Evolutionary conservation across 208 protist species (phyloP), one percentile per base, ranked within the genome.

Genomic region (Phytomonas sp.): DNA sequence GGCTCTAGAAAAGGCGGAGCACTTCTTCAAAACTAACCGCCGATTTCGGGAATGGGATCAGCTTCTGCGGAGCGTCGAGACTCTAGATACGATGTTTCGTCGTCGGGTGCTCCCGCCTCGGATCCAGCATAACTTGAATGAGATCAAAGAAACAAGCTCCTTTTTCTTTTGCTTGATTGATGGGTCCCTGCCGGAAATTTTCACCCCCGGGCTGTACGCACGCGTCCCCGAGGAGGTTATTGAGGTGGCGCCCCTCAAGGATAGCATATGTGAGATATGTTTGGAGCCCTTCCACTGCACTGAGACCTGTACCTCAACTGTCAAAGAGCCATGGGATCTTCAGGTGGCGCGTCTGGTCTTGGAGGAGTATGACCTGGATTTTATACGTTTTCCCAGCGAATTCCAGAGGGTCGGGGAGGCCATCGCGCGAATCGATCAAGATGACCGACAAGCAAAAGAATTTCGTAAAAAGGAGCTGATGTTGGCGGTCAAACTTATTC

Each of bases 81-180:
- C 88, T 62, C 77, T 94, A 10, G 89, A 94, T 65, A 33, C 68
- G 37, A 77, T 80, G 33, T 91, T 89, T 70, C 89, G 89, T 31
- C 84, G 87, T 29, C 79, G 78, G 40, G 68, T 72, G 16, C 63
- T 94, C 12, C 73, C 84, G 3, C 33, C 52, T 36, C 30, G 10
- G 31, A 30, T 76, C 29, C 73, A 70, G 19, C 75, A 62, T 56
- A 67, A 75, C 63, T 62, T 94, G 60, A 74, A 88, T 7, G 85
- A 91, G 67, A 79, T 93, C 32, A 77, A 75, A 32, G 81, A 85
- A 19, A 87, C 81, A 26, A 81, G 74, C 52, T 93, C 87, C 33
- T 94, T 93, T 75, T 90, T 91, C 76, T 93, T 92, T 63, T 93
- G 87, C 66, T 74, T 94, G 30, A 79, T 94, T 70, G 89, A 94